Base-by-base conservation (phyloP, 2,329 filamentous ascomycete genomes). In the Monilinia laxa region DNA sequence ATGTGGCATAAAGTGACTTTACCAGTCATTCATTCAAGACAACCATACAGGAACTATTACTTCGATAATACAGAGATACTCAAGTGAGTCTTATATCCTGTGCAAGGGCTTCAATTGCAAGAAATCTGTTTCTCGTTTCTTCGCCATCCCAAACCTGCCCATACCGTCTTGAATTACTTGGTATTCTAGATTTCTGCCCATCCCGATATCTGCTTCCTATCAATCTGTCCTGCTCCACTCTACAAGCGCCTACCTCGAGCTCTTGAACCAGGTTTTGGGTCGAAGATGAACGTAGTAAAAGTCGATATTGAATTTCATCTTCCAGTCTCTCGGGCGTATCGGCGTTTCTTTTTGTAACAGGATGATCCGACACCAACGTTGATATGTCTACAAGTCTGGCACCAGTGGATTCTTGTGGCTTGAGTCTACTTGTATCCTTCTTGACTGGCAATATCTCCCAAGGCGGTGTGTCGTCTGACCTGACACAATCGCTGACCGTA, bases 121-220 rank as follows among this genome's bases (percentile, higher is more conserved):
- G 42, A n/a, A 49, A 60, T 9, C 25, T 35, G 9, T 11, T 35
- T 7, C 25, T 49, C 0, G 57, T 49, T 20, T 60, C 28, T 7
- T 38, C 57, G 4, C 3, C 28, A 23, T 60, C 45, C 57, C 57
- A 60, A 60, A 60, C 57, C 31, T 60, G 57, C 9, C 42, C 57
- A 38, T 40, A 23, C 23, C 57, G 20, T 60, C 28, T 60, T 5
- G 42, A 49, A 49, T 49, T 12, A 42, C 57, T 60, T 23, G 42
- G 42, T 7, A 11, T 60, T 20, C 42, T 60, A 38, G 42, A 10
- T 18, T 23, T 10, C 35, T 47, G 42, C 31, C 2, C 4, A 35
- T 16, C 28, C 18, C 3, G 18, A 59, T 12, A 4, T n/a, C 7
- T 47, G 12, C 5, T 47, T 5, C 18, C 45, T 49, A 18, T 12